A percentile compares a stretch with the other conserved stretches of the same genome.
Conservation (phyloP, 2,329 filamentous ascomycete genomes). For the Zymoseptoria ardabiliae region DNA sequence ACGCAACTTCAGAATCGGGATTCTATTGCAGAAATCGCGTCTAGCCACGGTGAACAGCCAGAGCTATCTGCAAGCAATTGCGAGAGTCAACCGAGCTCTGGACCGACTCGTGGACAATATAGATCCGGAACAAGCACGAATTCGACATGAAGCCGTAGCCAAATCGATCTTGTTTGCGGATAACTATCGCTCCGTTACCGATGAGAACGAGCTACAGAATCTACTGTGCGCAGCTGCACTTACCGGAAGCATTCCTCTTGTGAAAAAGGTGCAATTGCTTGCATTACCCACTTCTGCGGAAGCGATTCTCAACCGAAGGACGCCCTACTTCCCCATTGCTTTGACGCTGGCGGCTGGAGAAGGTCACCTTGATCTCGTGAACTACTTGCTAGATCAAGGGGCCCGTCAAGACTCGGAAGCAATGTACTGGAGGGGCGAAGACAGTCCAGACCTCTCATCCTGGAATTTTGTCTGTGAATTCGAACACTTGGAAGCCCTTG, state of each 20-base stretch:
- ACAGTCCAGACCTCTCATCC: neutral
- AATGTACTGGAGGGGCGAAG: neutral
- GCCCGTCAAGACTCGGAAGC: neutral
- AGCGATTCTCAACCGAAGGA: neutral
- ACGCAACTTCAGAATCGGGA: neutral
- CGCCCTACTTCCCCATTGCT: conserved; percentile 1
- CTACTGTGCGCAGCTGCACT: conserved; percentile 2
- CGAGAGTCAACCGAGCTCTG: neutral
- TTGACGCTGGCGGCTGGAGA: conserved; percentile 1
- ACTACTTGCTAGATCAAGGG: neutral
- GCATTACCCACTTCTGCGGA: too few species aligned
- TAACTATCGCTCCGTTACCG: neutral
- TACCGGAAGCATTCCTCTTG: too few species aligned
- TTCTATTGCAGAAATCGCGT: neutral
- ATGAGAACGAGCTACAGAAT: neutral
- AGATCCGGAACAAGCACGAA: neutral
- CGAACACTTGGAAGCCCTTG: neutral
- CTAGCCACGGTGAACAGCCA: neutral
- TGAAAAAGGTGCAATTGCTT: too few species aligned
- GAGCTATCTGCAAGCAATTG: neutral
- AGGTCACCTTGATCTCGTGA: conserved; percentile 2
- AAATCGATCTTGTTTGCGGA: neutral
- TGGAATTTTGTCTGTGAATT: neutral
- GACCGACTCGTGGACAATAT: neutral
- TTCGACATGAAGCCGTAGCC: conserved; percentile 1